phyloP scores from a whole-genome alignment of 2,329 filamentous ascomycete species.

The Fusarium sp. region DNA sequence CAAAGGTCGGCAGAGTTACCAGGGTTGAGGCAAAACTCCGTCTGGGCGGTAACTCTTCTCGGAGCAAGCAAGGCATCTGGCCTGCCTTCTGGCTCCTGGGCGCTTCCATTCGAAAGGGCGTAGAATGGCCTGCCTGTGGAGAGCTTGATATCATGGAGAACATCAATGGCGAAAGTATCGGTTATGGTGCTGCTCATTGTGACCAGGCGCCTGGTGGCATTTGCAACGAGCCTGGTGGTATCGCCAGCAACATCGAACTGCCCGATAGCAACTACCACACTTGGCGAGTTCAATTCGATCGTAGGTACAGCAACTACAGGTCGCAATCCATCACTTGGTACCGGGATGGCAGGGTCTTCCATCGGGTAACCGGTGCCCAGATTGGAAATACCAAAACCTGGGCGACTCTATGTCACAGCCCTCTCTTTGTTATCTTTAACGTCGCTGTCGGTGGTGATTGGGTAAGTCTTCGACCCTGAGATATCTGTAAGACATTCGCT shows the following conservation, averaged over 20 bases:
- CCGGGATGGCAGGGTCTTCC: constrained; percentile 60
- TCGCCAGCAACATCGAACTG: constrained; percentile 54
- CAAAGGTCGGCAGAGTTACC: constrained; percentile 60
- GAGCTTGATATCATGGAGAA: constrained; percentile 72
- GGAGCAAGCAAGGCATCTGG: constrained; percentile 68
- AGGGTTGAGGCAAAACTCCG: constrained; percentile 62
- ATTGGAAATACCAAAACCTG: constrained; percentile 63
- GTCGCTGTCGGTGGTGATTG: constrained; percentile 67
- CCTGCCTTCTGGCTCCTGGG: constrained; percentile 71
- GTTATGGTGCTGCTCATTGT: constrained; percentile 67
- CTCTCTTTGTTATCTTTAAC: constrained; percentile 67
- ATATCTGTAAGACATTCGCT: neutral
- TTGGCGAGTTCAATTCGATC: constrained; percentile 65
- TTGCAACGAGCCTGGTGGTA: constrained; percentile 66
- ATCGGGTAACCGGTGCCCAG: constrained; percentile 59
- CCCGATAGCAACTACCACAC: constrained; percentile 61
- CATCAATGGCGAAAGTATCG: constrained; percentile 63
- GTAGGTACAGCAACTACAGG: constrained; percentile 60
- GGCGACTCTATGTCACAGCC: constrained; percentile 63
- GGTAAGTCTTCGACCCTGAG: constrained; percentile 55
- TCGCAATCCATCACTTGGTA: constrained; percentile 66
- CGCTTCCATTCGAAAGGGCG: constrained; percentile 62
- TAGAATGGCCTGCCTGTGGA: constrained; percentile 65
- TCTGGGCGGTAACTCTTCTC: constrained; percentile 58
- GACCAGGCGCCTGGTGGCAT: constrained; percentile 59